Base-by-base conservation (phyloP, 2,329 filamentous ascomycete genomes). In the Atkinsonella hypoxylon region DNA sequence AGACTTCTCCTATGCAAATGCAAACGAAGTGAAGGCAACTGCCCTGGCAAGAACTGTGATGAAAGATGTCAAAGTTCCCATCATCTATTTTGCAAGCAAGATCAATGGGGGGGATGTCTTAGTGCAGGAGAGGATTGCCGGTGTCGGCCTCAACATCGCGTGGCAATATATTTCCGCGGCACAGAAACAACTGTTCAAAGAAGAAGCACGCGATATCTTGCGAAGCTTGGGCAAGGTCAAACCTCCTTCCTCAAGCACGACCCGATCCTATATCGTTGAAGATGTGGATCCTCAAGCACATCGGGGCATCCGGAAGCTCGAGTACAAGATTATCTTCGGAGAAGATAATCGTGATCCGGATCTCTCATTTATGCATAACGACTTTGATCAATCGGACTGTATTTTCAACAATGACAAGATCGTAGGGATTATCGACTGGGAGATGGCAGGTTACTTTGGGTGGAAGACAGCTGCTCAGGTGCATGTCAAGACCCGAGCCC, bases 1-100 rank as follows among this genome's bases (percentile, higher is more conserved):
- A 51, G 65, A 70, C 54, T 72, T 65, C 57, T 67, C 68, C 11
- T 68, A 63, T 49, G 64, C 65, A 13, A 70, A 73, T 57, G 61
- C 59, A 3, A 73, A 73, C 52, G 69, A 73, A 51, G 49, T 64
- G 1, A 40, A 57, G n/a, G 68, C 66, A 20, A 61, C 59, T 54
- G 48, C 54, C 49, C 34, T 70, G n/a, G 67, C 62, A 20, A 63
- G 57, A 51, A 51, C 47, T 1, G 53, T 57, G 10, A 47, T 70
- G 5, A 53, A 54, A 5, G 54, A 59, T 8, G 51, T 68, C 6
- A 62, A 54, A 54, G 59, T 69, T 2, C 66, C 69, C 3, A 50
- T 63, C 0, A 66, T 72, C 9, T 69, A 65, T 49, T 70, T 70
- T 60, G 38, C 62, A 9, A 62, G 64, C 48, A 68, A 68, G 66